Evolutionary conservation across 805 yeast species (phyloP), one percentile per base, ranked within the genome.

Genomic region (Deakozyma indianensis): DNA sequence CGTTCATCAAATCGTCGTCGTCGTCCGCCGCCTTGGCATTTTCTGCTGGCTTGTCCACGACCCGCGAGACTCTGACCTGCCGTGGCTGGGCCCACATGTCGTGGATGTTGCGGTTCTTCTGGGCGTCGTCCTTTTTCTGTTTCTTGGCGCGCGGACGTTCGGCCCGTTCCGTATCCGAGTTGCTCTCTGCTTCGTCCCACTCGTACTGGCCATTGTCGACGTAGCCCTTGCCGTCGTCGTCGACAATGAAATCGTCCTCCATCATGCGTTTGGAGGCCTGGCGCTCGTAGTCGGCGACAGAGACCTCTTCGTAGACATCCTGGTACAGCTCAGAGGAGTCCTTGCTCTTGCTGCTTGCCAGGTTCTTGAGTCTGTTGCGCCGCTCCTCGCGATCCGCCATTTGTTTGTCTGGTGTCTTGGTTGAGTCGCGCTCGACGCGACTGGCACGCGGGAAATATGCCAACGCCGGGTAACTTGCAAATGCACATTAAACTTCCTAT

Each of bases 141-240:
- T 51, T 51, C 58, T 47, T 57, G 43, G 49, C n/a, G 18, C 62
- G 49, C 47, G 50, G 51, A 50, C 52, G 41, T 49, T 57, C 48
- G 48, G 56, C 47, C 25, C 15, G 53, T 56, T 29, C 20, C 20
- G 9, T 64, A 3, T 60, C 64, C 15, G 55, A 57, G 45, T 50
- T 55, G 16, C 74, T 44, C 69, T 64, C 40, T 71, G 74, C 45
- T 69, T 66, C 46, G 48, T 79, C 94, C 88, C 94, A 86, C 48
- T 86, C 95, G 55, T 90, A 94, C 4, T 73, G 83, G 47, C 98
- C 98, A 40, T 83, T 83, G 55, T 92, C 97, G 1, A 86, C 88
- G 57, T 90, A 90, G 0, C 96, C 97, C 51, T 80, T 82, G 24
- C 96, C 96, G 53, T 83, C 78, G 60, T 90, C 97, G 59, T 87